Conservation (phyloP, 495 filamentous ascomycete genomes). For the Aspergillus indologenus region DNA sequence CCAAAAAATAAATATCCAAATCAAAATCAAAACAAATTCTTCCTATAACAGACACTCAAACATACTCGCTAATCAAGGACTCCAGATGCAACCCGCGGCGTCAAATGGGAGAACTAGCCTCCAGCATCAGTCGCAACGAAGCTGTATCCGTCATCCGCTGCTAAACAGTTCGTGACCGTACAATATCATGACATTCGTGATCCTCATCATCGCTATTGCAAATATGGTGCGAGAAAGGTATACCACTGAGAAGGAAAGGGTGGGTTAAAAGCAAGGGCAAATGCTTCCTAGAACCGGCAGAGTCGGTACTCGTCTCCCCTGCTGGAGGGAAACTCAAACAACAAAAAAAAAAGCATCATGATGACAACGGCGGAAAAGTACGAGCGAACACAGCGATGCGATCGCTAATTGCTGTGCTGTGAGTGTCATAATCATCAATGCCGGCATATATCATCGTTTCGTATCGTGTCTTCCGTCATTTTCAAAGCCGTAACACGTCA, state of each 20-base stretch:
- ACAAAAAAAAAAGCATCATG: conserved; percentile 14
- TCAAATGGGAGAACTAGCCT: conserved; percentile 25
- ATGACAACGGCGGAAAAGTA: conserved; percentile 19
- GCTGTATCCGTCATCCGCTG: conserved; percentile 24
- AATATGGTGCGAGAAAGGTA: conserved; percentile 45
- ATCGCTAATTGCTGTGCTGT: conserved; percentile 23
- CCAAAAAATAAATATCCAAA: too few species aligned
- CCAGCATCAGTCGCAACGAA: conserved; percentile 26
- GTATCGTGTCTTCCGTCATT: conserved; percentile 23
- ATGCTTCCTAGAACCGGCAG: conserved; percentile 24
- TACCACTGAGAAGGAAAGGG: conserved; percentile 33
- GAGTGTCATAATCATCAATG: conserved; percentile 30
- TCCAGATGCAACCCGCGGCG: conserved; percentile 23
- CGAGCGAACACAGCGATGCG: conserved; percentile 19
- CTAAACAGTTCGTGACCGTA: conserved; percentile 40
- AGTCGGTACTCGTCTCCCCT: conserved; percentile 18
- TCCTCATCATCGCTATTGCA: conserved; percentile 46
- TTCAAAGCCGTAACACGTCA: conserved; percentile 21
- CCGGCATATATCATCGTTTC: conserved; percentile 28
- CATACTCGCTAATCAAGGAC: conserved; percentile 21
- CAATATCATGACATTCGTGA: conserved; percentile 50
- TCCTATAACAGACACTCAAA: conserved; percentile 10
- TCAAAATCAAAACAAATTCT: conserved; percentile 12
- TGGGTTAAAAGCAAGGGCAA: conserved; percentile 27
- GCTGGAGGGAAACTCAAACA: conserved; percentile 17